These are phyloP conservation scores for Colletotrichum viniferum DNA, from an alignment of 2,329 filamentous ascomycete species.

Conservation along the genomic window DNA sequence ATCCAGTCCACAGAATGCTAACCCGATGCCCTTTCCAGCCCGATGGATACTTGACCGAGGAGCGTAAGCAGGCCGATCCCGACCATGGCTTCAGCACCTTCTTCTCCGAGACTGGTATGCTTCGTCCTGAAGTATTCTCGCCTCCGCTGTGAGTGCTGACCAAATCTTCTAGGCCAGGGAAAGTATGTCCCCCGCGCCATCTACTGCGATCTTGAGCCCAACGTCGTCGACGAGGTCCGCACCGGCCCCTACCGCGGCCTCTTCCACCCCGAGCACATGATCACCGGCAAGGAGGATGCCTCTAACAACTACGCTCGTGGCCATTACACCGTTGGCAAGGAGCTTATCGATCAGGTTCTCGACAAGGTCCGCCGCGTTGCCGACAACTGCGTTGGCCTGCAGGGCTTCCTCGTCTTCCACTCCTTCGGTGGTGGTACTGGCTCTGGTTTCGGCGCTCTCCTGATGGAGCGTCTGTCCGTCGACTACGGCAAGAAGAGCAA, in stretches of 20 bases:
- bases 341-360: constrained; percentile 96
- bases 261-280: constrained; percentile 99
- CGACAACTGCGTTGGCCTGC: constrained; percentile 96
- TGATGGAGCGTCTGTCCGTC: constrained; percentile 98
- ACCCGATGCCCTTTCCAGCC: constrained; percentile 61
- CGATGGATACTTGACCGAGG: constrained; percentile 97
- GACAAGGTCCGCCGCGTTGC: constrained; percentile 98
- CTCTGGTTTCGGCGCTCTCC: constrained; percentile 95
- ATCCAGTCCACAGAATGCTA: background rate
- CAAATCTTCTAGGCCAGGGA: constrained; percentile 74
- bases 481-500: constrained; percentile 99
- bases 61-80: constrained; percentile 90
- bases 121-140: background rate
- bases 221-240: constrained; percentile 98
- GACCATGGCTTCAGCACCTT: constrained; percentile 99
- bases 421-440: constrained; percentile 99
- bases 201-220: constrained; percentile 99
- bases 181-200: constrained; percentile 99
- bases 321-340: constrained; percentile 99
- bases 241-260: constrained; percentile 94
- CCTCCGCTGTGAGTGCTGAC: background rate
- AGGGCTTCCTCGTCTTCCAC: constrained; percentile 99
- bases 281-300: constrained; percentile 99
- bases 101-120: constrained; percentile 97
- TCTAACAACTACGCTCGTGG: constrained; percentile 99